Conservation (phyloP, 306 rosid genomes). For the Cucumis melo region DNA sequence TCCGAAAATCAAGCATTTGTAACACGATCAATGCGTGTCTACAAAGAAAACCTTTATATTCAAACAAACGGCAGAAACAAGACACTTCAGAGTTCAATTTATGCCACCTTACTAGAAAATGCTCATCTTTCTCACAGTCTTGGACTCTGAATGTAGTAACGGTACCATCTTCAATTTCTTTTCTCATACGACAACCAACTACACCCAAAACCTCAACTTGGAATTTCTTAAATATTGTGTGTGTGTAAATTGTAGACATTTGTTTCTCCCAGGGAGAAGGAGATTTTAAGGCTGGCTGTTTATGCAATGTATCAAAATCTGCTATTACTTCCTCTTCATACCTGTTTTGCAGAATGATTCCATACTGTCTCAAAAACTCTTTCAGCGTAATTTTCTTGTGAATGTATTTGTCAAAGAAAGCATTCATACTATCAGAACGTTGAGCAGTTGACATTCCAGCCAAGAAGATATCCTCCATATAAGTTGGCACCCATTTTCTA, state of each 20-base stretch:
- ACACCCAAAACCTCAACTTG: constrained; percentile 89
- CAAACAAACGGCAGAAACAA: constrained; percentile 73
- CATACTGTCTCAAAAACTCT: constrained; percentile 80
- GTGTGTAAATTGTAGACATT: constrained; percentile 80
- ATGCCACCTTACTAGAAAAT: constrained; percentile 54
- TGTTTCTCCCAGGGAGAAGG: constrained; percentile 98
- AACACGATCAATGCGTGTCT: constrained; percentile 78
- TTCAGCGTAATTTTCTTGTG: constrained; percentile 74
- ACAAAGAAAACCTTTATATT: constrained; percentile 88
- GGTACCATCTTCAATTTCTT: constrained; percentile 50
- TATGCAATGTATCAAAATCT: constrained; percentile 87
- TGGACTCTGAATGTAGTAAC: constrained; percentile 50
- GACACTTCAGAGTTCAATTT: constrained; percentile 60
- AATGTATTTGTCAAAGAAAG: constrained; percentile 84
- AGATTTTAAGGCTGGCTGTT: constrained; percentile 86
- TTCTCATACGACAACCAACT: constrained; percentile 77
- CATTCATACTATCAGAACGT: constrained; percentile 75
- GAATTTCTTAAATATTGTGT: constrained; percentile 77
- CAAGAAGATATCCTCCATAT: constrained; percentile 57
- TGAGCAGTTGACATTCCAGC: constrained; percentile 73
- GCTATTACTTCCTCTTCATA: constrained; percentile 82
- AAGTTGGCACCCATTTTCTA: constrained; percentile 74
- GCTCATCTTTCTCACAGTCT: constrained; percentile 73
- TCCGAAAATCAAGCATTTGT: constrained; percentile 67
- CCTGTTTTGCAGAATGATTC: constrained; percentile 67